phyloP scores from a whole-genome alignment of 2,329 filamentous ascomycete species.

The Endocalyx cinctus region DNA sequence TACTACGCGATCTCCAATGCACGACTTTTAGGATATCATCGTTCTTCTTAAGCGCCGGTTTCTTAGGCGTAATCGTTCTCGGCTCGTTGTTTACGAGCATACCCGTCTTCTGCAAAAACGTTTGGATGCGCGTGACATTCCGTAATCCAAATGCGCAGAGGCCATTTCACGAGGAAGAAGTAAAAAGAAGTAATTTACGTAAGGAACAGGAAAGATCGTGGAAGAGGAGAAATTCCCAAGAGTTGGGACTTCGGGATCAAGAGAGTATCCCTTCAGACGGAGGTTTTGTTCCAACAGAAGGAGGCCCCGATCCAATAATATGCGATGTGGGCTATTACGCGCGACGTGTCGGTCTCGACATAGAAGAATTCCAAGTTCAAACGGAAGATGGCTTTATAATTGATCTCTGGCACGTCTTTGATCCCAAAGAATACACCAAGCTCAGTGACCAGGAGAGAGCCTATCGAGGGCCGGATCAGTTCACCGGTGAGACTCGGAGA shows the following conservation, averaged over 20 bases:
- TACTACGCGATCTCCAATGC: conserved; percentile 62
- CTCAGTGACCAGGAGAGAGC: conserved; percentile 43
- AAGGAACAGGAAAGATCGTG: conserved; percentile 58
- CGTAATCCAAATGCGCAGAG: conserved; percentile 56
- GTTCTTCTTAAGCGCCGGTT: conserved; percentile 71
- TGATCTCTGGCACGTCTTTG: conserved; percentile 82
- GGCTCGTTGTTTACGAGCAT: conserved; percentile 68
- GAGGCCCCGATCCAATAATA: conserved; percentile 71
- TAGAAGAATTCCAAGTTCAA: conserved; percentile 78
- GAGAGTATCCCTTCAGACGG: conserved; percentile 38
- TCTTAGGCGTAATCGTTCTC: conserved; percentile 70
- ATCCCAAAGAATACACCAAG: conserved; percentile 67
- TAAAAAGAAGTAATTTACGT: conserved; percentile 50
- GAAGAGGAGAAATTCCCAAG: conserved; percentile 40
- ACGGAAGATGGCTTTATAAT: conserved; percentile 94
- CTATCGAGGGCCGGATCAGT: conserved; percentile 58
- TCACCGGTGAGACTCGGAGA: conserved; percentile 40
- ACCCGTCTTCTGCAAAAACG: conserved; percentile 42
- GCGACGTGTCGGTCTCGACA: conserved; percentile 77
- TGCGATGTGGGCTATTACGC: conserved; percentile 86
- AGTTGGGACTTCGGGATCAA: conserved; percentile 35
- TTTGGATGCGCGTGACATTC: conserved; percentile 52
- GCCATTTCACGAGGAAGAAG: conserved; percentile 72
- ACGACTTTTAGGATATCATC: conserved; percentile 61
- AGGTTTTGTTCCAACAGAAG: conserved; percentile 71